A percentile compares a stretch with the other conserved stretches of the same genome.
phyloP scores from a whole-genome alignment of 2,329 filamentous ascomycete species.

The Arthroderma sp. region DNA sequence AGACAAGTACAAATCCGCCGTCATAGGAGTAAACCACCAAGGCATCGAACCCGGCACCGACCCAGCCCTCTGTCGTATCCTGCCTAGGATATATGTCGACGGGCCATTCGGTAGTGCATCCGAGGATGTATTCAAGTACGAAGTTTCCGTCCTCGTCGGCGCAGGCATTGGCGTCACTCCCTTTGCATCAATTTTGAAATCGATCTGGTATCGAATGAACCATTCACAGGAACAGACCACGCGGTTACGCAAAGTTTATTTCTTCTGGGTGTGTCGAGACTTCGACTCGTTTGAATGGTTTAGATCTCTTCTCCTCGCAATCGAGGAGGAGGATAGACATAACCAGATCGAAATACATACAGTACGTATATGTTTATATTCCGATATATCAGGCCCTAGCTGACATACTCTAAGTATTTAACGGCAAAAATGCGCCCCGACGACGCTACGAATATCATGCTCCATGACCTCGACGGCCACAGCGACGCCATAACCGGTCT shows the following conservation, averaged over 20 bases:
- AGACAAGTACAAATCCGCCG: slow-evolving; percentile 41
- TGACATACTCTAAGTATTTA: slow-evolving; percentile 43
- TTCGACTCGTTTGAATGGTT: slow-evolving; percentile 88
- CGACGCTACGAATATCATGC: slow-evolving; percentile 84
- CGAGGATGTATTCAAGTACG: slow-evolving; percentile 62
- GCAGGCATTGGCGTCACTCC: slow-evolving; percentile 41
- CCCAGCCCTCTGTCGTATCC: slow-evolving; percentile 56
- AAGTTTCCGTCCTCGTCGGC: slow-evolving; percentile 38
- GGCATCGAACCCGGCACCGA: slow-evolving; percentile 44
- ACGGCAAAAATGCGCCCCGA: slow-evolving; percentile 77
- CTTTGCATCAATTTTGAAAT: slow-evolving; percentile 51
- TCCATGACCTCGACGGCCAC: slow-evolving; percentile 74
- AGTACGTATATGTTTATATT: slow-evolving; percentile 7
- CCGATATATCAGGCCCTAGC: background rate
- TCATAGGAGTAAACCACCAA: slow-evolving; percentile 53
- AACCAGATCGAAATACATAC: slow-evolving; percentile 72
- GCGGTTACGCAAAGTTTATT: slow-evolving; percentile 72
- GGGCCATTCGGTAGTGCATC: slow-evolving; percentile 77
- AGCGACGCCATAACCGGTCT: slow-evolving; percentile 75
- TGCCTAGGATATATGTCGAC: slow-evolving; percentile 70
- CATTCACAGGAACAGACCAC: slow-evolving; percentile 63
- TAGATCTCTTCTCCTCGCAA: slow-evolving; percentile 66
- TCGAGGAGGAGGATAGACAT: slow-evolving; percentile 73
- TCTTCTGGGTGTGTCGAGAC: slow-evolving; percentile 85
- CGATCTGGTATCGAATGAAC: slow-evolving; percentile 89